Base-by-base conservation (phyloP, 257 asterid genomes). In the Solanum dulcamara region DNA sequence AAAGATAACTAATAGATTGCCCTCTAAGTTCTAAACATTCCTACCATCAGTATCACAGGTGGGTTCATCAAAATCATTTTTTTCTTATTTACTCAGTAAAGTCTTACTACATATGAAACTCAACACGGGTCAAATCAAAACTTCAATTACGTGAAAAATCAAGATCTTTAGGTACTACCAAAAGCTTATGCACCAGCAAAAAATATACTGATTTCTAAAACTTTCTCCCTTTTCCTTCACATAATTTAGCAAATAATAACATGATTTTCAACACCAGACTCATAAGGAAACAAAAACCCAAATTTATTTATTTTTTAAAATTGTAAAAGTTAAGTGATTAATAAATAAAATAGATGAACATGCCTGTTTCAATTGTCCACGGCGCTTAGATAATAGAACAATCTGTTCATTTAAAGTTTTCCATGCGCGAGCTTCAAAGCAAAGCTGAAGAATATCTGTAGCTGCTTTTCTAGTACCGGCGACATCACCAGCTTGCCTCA, bases 281-380 rank as follows among this genome's bases (percentile, higher is more conserved):
- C 37, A 74, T 3, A 42, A 44, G 22, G 53, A 22, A 71, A 71
- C 32, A 28, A 37, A 71, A 70, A 37, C 14, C 48, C 8, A 22
- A 20, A 37, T 20, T n/a, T n/a, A n/a, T n/a, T n/a, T n/a, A n/a
- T n/a, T n/a, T n/a, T 71, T 35, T 70, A 6, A 22, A 71, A 15
- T 38, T 22, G 10, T 38, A 71, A 42, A 66, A 77, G 17, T 17
- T 6, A 57, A 72, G 42, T 32, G 30, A 28, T 30, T 83, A 53
- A 79, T 5, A n/a, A 81, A 38, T 37, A 1, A 85, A 1, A 37
- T 71, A 87, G 10, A 62, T 10, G 44, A 40, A 68, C 7, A 37
- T 44, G 91, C 99, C 98, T 97, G 99, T 83, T 97, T 97, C 86
- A 97, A 88, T 91, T 97, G 98, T 22, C 99, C 99, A 59, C 98